These are phyloP conservation scores for Arthrobotrys iridis DNA, from an alignment of 2,329 filamentous ascomycete genomes.

Conservation along the genomic window DNA sequence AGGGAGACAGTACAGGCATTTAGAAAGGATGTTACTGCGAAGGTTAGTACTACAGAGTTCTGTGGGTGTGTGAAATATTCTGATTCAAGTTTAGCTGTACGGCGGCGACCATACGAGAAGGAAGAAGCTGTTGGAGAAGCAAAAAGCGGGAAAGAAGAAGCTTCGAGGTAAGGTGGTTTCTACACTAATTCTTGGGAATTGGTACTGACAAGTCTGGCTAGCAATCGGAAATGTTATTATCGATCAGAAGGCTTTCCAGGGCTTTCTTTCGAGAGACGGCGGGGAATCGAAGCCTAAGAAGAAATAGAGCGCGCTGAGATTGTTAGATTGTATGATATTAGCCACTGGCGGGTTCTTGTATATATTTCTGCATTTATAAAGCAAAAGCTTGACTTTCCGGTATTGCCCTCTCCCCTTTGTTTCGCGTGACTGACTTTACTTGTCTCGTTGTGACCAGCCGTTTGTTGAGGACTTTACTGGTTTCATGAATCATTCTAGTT, in stretches of 20 bases:
- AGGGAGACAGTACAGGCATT: slow-evolving; percentile 96
- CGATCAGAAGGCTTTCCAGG: slow-evolving; percentile 93
- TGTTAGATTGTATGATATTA: slow-evolving; percentile 13
- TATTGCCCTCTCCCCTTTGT: too few species aligned
- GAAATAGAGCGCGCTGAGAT: neutral
- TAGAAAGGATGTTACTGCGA: slow-evolving; percentile 87
- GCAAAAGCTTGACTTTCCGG: neutral
- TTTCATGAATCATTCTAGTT: too few species aligned
- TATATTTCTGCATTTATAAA: neutral
- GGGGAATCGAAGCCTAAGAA: slow-evolving; percentile 40
- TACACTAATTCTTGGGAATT: neutral
- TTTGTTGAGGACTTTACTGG: too few species aligned
- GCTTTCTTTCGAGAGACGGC: slow-evolving; percentile 82
- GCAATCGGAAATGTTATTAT: slow-evolving; percentile 87
- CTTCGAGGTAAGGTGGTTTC: slow-evolving; percentile 65
- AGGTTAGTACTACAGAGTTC: slow-evolving; percentile 11
- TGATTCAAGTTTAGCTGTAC: slow-evolving; percentile 68
- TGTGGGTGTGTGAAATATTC: slow-evolving; percentile 66
- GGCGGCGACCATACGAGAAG: slow-evolving; percentile 85
- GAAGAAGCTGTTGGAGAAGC: slow-evolving; percentile 90
- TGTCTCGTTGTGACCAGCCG: too few species aligned
- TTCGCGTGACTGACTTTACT: too few species aligned
- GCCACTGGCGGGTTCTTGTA: neutral
- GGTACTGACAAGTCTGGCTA: slow-evolving; percentile 22
- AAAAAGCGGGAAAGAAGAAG: slow-evolving; percentile 93